These are phyloP conservation scores for Pecoramyces ruminantium DNA, from an alignment of 192 early-diverging fungal species.

Conservation along the genomic window DNA sequence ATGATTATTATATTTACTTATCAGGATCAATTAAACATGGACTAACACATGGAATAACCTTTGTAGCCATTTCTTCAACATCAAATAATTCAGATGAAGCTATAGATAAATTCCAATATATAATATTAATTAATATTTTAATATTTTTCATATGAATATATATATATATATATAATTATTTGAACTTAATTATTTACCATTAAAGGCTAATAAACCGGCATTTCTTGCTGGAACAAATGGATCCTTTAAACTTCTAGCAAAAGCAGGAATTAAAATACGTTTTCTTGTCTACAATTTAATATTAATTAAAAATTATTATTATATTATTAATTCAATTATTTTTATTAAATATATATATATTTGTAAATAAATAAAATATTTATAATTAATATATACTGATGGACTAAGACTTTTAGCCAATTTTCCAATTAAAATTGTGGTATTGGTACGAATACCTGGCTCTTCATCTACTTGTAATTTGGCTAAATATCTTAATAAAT, in stretches of 20 bases:
- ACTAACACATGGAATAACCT: slow-evolving; percentile 57
- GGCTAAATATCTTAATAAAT: slow-evolving; percentile 70
- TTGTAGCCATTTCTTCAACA: slow-evolving; percentile 46
- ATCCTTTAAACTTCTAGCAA: slow-evolving; percentile 65
- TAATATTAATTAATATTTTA: neutral
- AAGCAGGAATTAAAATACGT: slow-evolving; percentile 67
- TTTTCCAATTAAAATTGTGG: slow-evolving; percentile 89
- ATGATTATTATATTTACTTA: slow-evolving; percentile 42
- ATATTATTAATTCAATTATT: no score
- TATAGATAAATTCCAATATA: slow-evolving; percentile 5
- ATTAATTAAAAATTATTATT: no score
- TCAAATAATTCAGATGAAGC: slow-evolving; percentile 57
- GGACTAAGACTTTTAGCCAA: slow-evolving; percentile 62
- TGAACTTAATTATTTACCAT: neutral
- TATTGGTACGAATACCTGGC: slow-evolving; percentile 91
- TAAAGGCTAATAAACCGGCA: slow-evolving; percentile 59
- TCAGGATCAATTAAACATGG: slow-evolving; percentile 58
- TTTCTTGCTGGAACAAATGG: slow-evolving; percentile 73
- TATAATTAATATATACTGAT: slow-evolving; percentile 27
- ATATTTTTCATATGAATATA: no score
- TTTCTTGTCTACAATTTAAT: slow-evolving; percentile 43
- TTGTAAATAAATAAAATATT: no score
- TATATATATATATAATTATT: neutral
- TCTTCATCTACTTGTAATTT: slow-evolving; percentile 78
- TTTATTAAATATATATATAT: no score